These are phyloP conservation scores for Spergularia azorica DNA, from an alignment of 179 eudicot species.

Conservation along the genomic window DNA sequence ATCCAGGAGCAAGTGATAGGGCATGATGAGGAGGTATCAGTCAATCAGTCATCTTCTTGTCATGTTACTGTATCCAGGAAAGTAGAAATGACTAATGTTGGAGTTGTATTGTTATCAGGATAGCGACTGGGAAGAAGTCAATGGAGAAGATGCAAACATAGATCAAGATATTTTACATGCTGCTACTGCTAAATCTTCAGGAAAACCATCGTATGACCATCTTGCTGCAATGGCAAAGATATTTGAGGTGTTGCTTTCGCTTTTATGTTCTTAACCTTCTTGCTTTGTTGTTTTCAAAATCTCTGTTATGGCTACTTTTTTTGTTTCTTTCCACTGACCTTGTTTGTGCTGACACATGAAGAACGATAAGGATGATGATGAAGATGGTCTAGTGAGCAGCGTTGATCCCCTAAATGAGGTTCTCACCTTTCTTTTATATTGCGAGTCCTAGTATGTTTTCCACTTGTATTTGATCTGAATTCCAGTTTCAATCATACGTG, in stretches of 20 bases:
- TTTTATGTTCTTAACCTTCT: not conserved
- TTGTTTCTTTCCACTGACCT: not conserved
- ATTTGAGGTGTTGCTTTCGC: constrained; percentile 51
- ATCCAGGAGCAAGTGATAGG: constrained; percentile 77
- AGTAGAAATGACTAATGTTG: not conserved
- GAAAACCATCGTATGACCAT: constrained; percentile 60
- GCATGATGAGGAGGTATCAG: constrained; percentile 64
- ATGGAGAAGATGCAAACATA: constrained; percentile 50
- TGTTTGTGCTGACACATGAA: constrained; percentile 20
- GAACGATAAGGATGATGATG: constrained; percentile 67
- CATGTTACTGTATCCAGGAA: not conserved
- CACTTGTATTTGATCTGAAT: constrained; percentile 6
- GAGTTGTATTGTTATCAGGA: constrained; percentile 49
- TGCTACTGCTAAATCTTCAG: constrained; percentile 38
- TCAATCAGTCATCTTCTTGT: constrained; percentile 4
- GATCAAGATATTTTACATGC: constrained; percentile 46
- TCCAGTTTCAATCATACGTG: not conserved
- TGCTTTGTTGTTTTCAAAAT: constrained; percentile 1
- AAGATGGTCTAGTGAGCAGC: constrained; percentile 64
- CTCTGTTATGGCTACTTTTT: not conserved
- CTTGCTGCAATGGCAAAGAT: constrained; percentile 84
- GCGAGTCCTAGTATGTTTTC: not conserved
- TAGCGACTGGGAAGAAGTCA: constrained; percentile 95
- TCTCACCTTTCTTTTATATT: not conserved
- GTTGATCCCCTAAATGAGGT: constrained; percentile 95